phyloP scores from a whole-genome alignment of 2,329 filamentous ascomycete genomes.

The Nigrospora osmanthi region DNA sequence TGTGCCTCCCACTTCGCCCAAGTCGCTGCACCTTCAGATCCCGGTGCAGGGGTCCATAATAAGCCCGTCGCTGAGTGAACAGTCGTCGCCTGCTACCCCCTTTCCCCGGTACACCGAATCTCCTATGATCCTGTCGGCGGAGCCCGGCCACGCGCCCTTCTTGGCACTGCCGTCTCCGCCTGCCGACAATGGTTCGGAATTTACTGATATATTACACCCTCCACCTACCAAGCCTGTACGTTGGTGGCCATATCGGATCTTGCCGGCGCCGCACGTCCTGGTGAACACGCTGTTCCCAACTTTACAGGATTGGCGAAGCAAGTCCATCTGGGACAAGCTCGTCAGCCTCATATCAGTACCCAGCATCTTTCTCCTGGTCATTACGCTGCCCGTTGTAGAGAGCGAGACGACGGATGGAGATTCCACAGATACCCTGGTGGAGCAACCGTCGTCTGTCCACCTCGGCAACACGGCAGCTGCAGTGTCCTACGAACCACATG shows the following conservation, averaged over 20 bases:
- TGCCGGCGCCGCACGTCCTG: slow-evolving; percentile 67
- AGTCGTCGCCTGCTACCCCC: slow-evolving; percentile 43
- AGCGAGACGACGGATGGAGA: slow-evolving; percentile 48
- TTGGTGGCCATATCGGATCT: slow-evolving; percentile 75
- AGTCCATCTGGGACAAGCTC: slow-evolving; percentile 76
- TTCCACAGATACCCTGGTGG: slow-evolving; percentile 25
- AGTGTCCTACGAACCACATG: slow-evolving; percentile 24
- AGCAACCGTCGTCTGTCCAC: slow-evolving; percentile 17
- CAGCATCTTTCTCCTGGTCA: slow-evolving; percentile 80
- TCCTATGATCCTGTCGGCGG: slow-evolving; percentile 34
- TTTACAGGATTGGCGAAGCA: slow-evolving; percentile 71
- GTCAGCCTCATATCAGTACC: slow-evolving; percentile 79
- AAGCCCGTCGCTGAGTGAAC: slow-evolving; percentile 31
- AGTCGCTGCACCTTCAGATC: slow-evolving; percentile 35
- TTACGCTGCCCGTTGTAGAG: slow-evolving; percentile 88
- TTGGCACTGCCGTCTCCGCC: slow-evolving; percentile 44
- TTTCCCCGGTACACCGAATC: slow-evolving; percentile 65
- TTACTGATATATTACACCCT: slow-evolving; percentile 32
- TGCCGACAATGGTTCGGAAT: slow-evolving; percentile 33
- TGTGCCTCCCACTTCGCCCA: slow-evolving; percentile 7
- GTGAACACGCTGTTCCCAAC: slow-evolving; percentile 79
- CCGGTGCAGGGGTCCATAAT: slow-evolving; percentile 42
- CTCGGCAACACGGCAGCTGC: slow-evolving; percentile 24
- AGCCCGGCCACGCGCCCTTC: slow-evolving; percentile 37
- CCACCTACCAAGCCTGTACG: slow-evolving; percentile 40